Evolutionary conservation across 768 basidiomycete genomes (phyloP), one percentile per base, ranked within the genome.

Genomic region (Thelephora aurantiotincta): DNA sequence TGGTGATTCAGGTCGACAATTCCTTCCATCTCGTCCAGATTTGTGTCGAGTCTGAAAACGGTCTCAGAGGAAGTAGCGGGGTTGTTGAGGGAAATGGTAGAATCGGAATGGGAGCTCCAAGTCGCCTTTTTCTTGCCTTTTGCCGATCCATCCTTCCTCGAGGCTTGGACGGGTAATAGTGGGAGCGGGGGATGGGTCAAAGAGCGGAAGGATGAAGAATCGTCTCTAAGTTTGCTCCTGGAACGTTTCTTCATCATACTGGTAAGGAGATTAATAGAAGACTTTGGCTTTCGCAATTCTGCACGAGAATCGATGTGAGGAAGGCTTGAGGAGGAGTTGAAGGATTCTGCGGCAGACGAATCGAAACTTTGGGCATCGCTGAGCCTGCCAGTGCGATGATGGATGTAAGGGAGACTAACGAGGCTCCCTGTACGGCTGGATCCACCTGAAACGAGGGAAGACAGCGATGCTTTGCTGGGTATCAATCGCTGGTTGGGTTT

Each of bases 21-120:
- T 5, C 83, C 92, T 35, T 85, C 81, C 74, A 96, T 90, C 45
- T 75, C 65, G 9, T 81, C 73, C 38, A 88, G 60, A 58, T 90
- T 75, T 16, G 75, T 75, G 60, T 87, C 82, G 37, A 85, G 71
- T 19, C 61, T 65, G 49, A 76, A 68, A 33, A 67, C 63, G 12
- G 59, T 61, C 38, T 62, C 64, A 33, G 58, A 59, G 33, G 59
- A 58, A 0, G 66, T 9, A 16, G 38, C 18, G 38, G 16, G 38
- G 18, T 41, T 16, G 14, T 41, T 22, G 38, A 41, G 38, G 11
- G 38, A 41, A 41, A 41, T 9, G 22, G 61, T 0, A 65, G 60
- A 23, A 60, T 54, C 46, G 62, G 58, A 50, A 62, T 55, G 51
- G 65, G 55, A 52, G 55, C 46, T 51, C 58, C 45, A 12, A 49